These are phyloP conservation scores for Ensete glaucum DNA, from an alignment of 176 grass and related monocot species.

Conservation along the genomic window DNA sequence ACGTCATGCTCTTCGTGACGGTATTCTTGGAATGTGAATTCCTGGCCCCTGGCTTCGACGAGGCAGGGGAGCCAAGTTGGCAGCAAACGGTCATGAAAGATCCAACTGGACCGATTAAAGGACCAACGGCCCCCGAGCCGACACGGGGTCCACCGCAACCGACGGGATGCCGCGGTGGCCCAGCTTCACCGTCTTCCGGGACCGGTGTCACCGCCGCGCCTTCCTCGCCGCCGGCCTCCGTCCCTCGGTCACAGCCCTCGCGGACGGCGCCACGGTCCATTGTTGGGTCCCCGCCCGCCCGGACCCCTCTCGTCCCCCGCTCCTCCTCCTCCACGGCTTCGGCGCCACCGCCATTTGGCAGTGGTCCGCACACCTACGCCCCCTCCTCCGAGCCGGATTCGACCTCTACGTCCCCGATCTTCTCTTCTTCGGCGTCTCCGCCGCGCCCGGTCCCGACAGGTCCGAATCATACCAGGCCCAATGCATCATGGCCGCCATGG, in stretches of 20 bases:
- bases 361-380: conserved; percentile 63
- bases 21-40: background rate
- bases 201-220: conserved; percentile 50
- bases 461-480: conserved; percentile 69
- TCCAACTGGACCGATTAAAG: background rate
- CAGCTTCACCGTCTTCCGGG: conserved; percentile 70
- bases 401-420: conserved; percentile 93
- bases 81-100: background rate
- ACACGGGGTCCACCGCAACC: conserved; percentile 13
- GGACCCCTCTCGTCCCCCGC: conserved; percentile 34
- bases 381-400: conserved; percentile 61
- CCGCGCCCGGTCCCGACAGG: conserved; percentile 45
- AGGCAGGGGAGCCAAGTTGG: background rate
- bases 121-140: background rate
- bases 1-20: background rate
- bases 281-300: conserved; percentile 49
- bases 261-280: conserved; percentile 58
- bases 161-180: conserved; percentile 29
- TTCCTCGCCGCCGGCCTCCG: conserved; percentile 61
- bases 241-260: conserved; percentile 20
- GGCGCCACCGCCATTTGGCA: conserved; percentile 90
- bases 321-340: conserved; percentile 86
- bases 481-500: conserved; percentile 51
- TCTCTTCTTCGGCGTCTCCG: conserved; percentile 79
- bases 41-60: background rate